phyloP scores from a whole-genome alignment of 768 basidiomycete genomes.

The Leccinum olivaceopallidum region DNA sequence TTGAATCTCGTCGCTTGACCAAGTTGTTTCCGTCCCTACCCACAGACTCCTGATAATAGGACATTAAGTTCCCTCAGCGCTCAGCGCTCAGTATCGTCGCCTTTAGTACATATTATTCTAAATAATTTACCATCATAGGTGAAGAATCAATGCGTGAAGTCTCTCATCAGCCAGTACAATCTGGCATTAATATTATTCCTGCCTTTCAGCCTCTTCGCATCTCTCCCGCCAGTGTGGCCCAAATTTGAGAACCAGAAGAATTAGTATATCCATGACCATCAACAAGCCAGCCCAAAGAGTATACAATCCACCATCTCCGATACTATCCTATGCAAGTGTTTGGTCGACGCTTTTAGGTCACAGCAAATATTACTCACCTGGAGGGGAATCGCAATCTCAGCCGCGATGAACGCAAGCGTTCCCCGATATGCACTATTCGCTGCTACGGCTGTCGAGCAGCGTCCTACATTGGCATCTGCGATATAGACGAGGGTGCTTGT shows the following conservation, averaged over 20 bases:
- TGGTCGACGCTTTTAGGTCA: not conserved
- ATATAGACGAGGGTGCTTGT: slow-evolving; percentile 77
- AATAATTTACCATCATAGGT: slow-evolving; percentile 6
- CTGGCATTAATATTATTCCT: slow-evolving; percentile 9
- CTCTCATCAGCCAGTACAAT: not conserved
- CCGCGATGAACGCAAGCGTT: slow-evolving; percentile 61
- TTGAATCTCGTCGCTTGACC: slow-evolving; percentile 17
- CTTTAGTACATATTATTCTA: not conserved
- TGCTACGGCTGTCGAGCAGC: slow-evolving; percentile 77
- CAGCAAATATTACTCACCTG: slow-evolving; percentile 34
- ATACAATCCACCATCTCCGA: slow-evolving; percentile 34
- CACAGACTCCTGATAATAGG: not conserved
- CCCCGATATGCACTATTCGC: slow-evolving; percentile 78
- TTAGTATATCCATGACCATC: slow-evolving; percentile 48
- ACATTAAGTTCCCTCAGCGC: not conserved
- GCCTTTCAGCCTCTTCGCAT: slow-evolving; percentile 45
- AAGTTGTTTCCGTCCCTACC: not conserved
- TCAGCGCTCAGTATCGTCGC: not conserved
- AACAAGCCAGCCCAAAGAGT: slow-evolving; percentile 53
- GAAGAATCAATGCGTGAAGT: not conserved
- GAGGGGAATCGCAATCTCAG: slow-evolving; percentile 78
- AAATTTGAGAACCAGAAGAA: slow-evolving; percentile 58
- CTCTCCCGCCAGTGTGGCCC: slow-evolving; percentile 60
- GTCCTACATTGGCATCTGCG: slow-evolving; percentile 82
- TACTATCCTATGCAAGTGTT: slow-evolving; percentile 14